Percentiles rank a stretch among this genome's conserved stretches.
These are phyloP conservation scores for Neopestalotiopsis clavispora DNA, from an alignment of 2,329 filamentous ascomycete species.

Conservation along the genomic window DNA sequence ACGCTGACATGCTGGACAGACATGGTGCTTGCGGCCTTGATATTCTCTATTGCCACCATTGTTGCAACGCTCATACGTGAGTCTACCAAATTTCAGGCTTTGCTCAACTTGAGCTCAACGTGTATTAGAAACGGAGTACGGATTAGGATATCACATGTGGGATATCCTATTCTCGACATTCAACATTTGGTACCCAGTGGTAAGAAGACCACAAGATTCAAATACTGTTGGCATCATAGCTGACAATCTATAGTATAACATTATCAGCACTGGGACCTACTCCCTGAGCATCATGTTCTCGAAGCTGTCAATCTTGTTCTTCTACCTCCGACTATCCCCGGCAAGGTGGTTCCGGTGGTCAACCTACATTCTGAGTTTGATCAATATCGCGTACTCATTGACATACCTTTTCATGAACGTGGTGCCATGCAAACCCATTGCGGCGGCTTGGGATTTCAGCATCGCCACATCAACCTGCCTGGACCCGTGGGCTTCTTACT, in stretches of 20 bases:
- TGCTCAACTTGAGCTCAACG: not conserved
- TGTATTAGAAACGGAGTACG: conserved; percentile 7
- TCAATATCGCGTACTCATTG: conserved; percentile 3
- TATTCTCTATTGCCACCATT: conserved; percentile 7
- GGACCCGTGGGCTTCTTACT: conserved; percentile 3
- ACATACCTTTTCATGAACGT: conserved; percentile 10
- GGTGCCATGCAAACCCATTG: conserved; percentile 11
- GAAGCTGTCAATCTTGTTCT: conserved; percentile 18
- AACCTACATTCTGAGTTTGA: conserved; percentile 2
- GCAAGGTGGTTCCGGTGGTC: conserved; percentile 12
- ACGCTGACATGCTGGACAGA: not conserved
- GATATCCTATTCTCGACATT: conserved; percentile 10
- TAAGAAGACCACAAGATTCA: not conserved
- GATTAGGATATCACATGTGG: conserved; percentile 18
- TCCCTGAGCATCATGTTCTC: conserved; percentile 12
- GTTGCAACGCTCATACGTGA: not conserved
- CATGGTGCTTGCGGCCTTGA: conserved; percentile 2
- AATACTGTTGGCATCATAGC: not conserved
- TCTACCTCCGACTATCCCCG: conserved; percentile 18
- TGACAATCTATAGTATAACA: not conserved
- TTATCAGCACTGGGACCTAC: conserved; percentile 12
- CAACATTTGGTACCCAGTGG: conserved; percentile 16
- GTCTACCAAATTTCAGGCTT: not conserved
- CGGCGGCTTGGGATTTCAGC: conserved; percentile 9
- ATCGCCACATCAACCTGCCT: conserved; percentile 13